Base-by-base conservation (phyloP, 2,329 filamentous ascomycete genomes). In the Fusarium palustre region DNA sequence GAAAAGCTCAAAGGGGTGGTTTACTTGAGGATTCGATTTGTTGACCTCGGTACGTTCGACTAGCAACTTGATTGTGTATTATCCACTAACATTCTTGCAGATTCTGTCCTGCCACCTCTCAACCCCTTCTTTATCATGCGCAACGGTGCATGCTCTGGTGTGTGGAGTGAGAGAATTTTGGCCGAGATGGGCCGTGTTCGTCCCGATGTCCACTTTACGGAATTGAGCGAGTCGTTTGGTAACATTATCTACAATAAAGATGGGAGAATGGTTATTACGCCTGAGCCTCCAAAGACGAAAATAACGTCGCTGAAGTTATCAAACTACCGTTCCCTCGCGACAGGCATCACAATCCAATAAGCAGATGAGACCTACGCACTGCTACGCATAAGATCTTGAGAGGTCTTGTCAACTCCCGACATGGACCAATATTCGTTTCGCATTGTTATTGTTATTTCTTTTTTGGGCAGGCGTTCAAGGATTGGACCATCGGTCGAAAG, bases 121-220 rank as follows among this genome's bases (percentile, higher is more conserved):
- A 93, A 93, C 71, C 91, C 91, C 0, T 92, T 90, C 74, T 94
- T 93, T 75, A 81, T 90, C 58, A 79, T 93, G 42, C 81, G 84
- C 34, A 82, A 88, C 47, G 86, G 86, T 38, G 79, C 82, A 72
- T 91, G 89, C 71, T 89, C 87, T 2, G 91, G 91, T 7, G 85
- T 94, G 3, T 94, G 91, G 91, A 93, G 88, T 75, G 87, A 91
- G 11, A 77, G 81, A 10, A 92, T 93, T 46, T 80, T 93, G 12
- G 80, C 85, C 25, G 84, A 87, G 59, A 84, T 94, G 55, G 82
- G 83, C 33, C 81, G 82, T 38, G 84, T 87, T 15, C 85, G 91
- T 8, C 90, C 91, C 0, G 77, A 81, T 3, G 85, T 85, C 5
- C 79, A 81, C 2, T 93, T 90, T 72, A 81, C 86, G 43, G 87